Base-by-base conservation (phyloP, 1,284 basidiomycete species). In the Sphaerobolus stellatus region DNA sequence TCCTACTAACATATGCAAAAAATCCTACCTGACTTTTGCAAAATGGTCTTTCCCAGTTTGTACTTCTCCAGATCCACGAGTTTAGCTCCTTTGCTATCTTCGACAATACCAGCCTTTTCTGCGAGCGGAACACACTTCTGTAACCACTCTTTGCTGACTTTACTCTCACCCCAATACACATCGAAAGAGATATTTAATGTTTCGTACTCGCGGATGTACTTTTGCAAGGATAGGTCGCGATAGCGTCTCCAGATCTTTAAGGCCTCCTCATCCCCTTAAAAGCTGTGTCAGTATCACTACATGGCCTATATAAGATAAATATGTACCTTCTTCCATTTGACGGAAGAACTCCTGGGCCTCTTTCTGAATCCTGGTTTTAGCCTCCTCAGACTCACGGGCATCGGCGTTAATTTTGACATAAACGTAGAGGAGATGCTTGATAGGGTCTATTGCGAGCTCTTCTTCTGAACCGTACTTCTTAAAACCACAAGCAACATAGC, bases 371-470 rank as follows among this genome's bases (percentile, higher is more conserved):
- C 77, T 67, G 1, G 86, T 36, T 44, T 53, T 61, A 48, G 56
- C 38, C 49, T 63, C 64, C 6, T 58, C 61, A 16, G 56, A 40
- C 41, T 70, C 65, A 33, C 67, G 83, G 4, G 90, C 91, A 56
- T 95, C 94, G 62, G 84, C 82, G 80, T 92, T 98, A 67, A 98
- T 88, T 70, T 90, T 84, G 68, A 99, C 94, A 69, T 99, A 99
- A 51, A 99, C 83, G 36, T 97, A 83, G 69, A 92, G 96, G 13
- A 99, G 79, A 66, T 99, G 96, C 68, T 92, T 92, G 74, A 99
- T 98, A 0, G 97, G 86, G 68, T 99, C 90, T 62, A 82, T 81
- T 68, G 90, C 80, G 16, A 99, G 83, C 62, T 84, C 83, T 65
- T 90, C 88, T 64, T 92, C 85, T 29, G 85, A 87, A 25, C 97